Percentiles rank a stretch among this genome's conserved stretches.
These are phyloP conservation scores for Dimargaris cristalligena DNA, from an alignment of 192 early-diverging fungal species.

Conservation along the genomic window DNA sequence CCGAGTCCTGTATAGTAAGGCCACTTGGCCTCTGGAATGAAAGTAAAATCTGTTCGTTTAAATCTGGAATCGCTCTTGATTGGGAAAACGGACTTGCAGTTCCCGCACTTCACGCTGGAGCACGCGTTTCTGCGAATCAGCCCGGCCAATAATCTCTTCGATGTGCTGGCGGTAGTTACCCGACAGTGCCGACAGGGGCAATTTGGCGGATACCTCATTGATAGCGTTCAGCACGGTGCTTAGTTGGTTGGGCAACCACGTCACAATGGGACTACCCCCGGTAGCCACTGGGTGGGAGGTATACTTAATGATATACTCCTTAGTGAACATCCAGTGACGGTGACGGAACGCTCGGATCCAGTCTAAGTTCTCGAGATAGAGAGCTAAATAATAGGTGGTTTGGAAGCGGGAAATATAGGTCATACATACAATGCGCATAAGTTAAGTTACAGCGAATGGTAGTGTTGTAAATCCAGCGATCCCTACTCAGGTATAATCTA, in stretches of 20 bases:
- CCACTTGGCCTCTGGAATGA: not conserved
- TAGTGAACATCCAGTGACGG: slow-evolving; percentile 79
- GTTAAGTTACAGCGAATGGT: no score
- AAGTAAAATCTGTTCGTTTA: not conserved
- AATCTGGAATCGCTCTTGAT: not conserved
- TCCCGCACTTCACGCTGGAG: slow-evolving; percentile 44
- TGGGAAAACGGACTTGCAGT: slow-evolving; percentile 20
- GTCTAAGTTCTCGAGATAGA: slow-evolving; percentile 63
- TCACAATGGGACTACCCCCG: slow-evolving; percentile 47
- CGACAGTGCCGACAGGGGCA: slow-evolving; percentile 36
- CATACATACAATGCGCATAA: no score
- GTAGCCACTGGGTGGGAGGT: slow-evolving; percentile 57
- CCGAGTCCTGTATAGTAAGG: not conserved
- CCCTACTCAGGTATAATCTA: no score
- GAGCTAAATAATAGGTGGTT: slow-evolving; percentile 23
- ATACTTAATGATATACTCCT: slow-evolving; percentile 70
- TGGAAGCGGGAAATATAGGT: no score
- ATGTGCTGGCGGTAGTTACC: slow-evolving; percentile 37
- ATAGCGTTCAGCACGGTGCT: slow-evolving; percentile 41
- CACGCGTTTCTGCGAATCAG: slow-evolving; percentile 41
- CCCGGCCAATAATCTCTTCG: slow-evolving; percentile 38
- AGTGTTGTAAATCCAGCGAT: no score
- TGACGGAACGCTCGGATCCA: slow-evolving; percentile 70
- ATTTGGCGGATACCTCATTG: slow-evolving; percentile 33
- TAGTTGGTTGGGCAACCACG: slow-evolving; percentile 58